These are phyloP conservation scores for Penstemon davidsonii DNA, from an alignment of 257 asterid species.

Conservation along the genomic window DNA sequence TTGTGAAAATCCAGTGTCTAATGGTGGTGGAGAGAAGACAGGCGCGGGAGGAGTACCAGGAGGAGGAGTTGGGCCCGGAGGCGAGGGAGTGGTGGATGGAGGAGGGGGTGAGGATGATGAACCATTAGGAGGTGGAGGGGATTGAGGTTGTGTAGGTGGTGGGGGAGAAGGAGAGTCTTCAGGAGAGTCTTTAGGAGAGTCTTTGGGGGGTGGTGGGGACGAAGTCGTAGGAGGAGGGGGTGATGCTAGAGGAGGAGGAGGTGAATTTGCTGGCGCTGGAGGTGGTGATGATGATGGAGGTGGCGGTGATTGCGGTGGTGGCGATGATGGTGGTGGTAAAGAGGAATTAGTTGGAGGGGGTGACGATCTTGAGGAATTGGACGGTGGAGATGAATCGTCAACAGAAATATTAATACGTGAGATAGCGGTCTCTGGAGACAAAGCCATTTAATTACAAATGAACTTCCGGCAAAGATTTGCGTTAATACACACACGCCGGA, in stretches of 20 bases:
- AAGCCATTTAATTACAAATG: too few relatives aligned
- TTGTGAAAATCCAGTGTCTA: too few relatives aligned
- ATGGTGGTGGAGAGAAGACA: too few relatives aligned
- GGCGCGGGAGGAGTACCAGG: constrained; percentile 33
- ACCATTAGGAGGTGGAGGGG: constrained; percentile 20
- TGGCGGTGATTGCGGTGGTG: neutral
- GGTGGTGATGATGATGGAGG: constrained; percentile 14
- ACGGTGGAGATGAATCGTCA: constrained; percentile 14
- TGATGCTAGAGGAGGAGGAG: constrained; percentile 23
- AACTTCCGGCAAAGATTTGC: too few relatives aligned
- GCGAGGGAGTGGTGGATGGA: constrained; percentile 25
- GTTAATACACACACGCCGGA: too few relatives aligned
- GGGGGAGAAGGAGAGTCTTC: neutral
- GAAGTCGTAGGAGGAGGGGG: constrained; percentile 9
- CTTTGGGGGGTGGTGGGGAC: constrained; percentile 22
- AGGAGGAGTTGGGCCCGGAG: constrained; percentile 31
- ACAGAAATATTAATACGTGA: too few relatives aligned
- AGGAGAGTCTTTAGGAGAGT: neutral
- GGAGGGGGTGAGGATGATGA: constrained; percentile 25
- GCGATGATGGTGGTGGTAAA: constrained; percentile 19
- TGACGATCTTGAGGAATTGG: constrained; percentile 25
- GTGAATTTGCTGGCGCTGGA: constrained; percentile 6
- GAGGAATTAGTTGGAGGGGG: constrained; percentile 20
- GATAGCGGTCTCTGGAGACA: too few relatives aligned
- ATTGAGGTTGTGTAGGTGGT: constrained; percentile 9